phyloP scores from a whole-genome alignment of 139 green algal species.

The Desmodesmus armatus region DNA sequence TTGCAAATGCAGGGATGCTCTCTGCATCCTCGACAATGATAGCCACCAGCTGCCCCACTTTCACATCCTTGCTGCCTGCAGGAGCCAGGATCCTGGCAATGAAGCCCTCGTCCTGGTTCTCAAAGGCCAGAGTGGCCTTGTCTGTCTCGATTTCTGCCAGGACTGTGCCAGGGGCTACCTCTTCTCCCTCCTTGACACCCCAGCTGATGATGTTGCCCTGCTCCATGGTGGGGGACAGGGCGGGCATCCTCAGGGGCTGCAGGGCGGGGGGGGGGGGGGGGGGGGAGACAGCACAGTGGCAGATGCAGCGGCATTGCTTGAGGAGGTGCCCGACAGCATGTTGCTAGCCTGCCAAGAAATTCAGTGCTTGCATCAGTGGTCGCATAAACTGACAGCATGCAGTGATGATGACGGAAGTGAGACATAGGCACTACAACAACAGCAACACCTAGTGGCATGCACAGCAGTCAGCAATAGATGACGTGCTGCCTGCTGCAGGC shows the following conservation, averaged over 20 bases:
- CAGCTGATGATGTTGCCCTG: slow-evolving; percentile 80
- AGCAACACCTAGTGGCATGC: too few relatives aligned
- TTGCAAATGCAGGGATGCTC: slow-evolving; percentile 74
- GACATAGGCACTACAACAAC: too few relatives aligned
- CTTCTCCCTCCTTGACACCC: slow-evolving; percentile 72
- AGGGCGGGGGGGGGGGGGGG: too few relatives aligned
- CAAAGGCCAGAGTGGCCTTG: slow-evolving; percentile 84
- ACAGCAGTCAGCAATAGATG: too few relatives aligned
- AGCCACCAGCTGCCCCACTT: slow-evolving; percentile 75
- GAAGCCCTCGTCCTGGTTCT: slow-evolving; percentile 70
- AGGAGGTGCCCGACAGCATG: too few relatives aligned
- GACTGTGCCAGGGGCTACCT: slow-evolving; percentile 68
- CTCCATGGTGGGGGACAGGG: slow-evolving; percentile 92
- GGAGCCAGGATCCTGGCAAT: slow-evolving; percentile 74
- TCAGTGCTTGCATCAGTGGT: neutral
- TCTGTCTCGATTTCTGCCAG: slow-evolving; percentile 96
- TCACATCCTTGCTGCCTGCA: slow-evolving; percentile 78
- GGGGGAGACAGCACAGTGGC: neutral
- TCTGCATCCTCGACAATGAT: slow-evolving; percentile 90
- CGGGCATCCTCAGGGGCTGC: slow-evolving; percentile 83
- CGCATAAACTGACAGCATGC: too few relatives aligned
- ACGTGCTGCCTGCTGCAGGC: too few relatives aligned
- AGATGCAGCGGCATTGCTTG: neutral
- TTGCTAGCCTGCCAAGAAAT: too few relatives aligned
- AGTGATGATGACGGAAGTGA: too few relatives aligned